These are phyloP conservation scores for Beta vulgaris DNA, from an alignment of 148 eudicot species.

Conservation along the genomic window DNA sequence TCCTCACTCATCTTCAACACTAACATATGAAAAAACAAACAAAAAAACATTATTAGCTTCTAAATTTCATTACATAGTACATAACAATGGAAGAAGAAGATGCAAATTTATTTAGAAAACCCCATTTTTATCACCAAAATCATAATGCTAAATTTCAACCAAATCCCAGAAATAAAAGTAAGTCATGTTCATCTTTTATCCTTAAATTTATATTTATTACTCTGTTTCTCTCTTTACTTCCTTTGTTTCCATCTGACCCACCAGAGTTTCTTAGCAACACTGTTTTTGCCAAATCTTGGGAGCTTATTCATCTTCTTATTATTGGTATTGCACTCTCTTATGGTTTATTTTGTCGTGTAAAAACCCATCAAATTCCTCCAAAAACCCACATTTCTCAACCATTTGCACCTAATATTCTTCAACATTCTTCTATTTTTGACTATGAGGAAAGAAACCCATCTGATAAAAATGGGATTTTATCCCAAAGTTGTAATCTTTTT, in stretches of 20 bases:
- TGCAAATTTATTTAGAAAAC: not conserved
- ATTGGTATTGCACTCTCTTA: constrained; percentile 70
- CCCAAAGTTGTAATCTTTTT: constrained; percentile 30
- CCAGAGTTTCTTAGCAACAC: constrained; percentile 52
- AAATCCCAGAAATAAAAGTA: constrained; percentile 37
- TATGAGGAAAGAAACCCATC: constrained; percentile 39
- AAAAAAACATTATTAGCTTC: not conserved
- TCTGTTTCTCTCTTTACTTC: constrained; percentile 43
- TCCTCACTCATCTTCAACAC: not conserved
- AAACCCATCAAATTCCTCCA: constrained; percentile 6
- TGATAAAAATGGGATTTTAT: constrained; percentile 28
- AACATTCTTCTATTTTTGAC: constrained; percentile 57
- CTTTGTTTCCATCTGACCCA: constrained; percentile 52
- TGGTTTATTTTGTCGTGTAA: constrained; percentile 57
- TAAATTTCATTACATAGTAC: not conserved
- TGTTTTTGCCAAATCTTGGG: constrained; percentile 57
- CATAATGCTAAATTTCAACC: constrained; percentile 23
- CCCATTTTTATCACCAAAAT: constrained; percentile 9
- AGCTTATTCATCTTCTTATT: constrained; percentile 55
- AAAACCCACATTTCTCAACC: constrained; percentile 19
- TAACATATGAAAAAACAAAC: not conserved
- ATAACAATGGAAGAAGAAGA: constrained; percentile 40
- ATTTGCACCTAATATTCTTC: constrained; percentile 33
- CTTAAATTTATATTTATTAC: constrained; percentile 40
- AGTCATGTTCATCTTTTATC: constrained; percentile 40